Percentiles rank a stretch among this genome's conserved stretches.
Conservation (phyloP, 2,329 filamentous ascomycete genomes). For the Beauveria scarabaeidicola region DNA sequence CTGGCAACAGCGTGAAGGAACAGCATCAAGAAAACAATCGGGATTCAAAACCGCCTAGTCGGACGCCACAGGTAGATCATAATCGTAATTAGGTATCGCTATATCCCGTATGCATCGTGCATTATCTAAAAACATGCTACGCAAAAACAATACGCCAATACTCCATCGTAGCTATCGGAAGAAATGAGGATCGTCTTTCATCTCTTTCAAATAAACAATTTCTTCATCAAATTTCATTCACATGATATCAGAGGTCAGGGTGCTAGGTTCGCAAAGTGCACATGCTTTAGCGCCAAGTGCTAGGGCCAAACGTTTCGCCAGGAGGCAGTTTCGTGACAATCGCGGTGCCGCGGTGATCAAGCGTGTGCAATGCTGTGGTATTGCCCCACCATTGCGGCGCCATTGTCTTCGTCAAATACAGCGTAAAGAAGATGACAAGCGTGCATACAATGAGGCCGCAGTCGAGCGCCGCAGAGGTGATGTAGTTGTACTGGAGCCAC, state of each 20-base stretch:
- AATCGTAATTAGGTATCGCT: conserved; percentile 13
- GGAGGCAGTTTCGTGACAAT: conserved; percentile 32
- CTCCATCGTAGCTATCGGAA: background rate
- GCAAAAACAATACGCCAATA: conserved; percentile 1
- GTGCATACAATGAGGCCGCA: conserved; percentile 58
- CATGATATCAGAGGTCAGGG: background rate
- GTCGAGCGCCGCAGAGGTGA: conserved; percentile 63
- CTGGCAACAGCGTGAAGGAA: no score
- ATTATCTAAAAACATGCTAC: background rate
- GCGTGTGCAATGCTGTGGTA: conserved; percentile 34
- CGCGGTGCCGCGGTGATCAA: conserved; percentile 37
- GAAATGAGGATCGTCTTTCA: background rate
- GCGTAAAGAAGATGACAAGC: conserved; percentile 60
- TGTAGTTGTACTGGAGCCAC: conserved; percentile 75
- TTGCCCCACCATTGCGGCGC: conserved; percentile 59
- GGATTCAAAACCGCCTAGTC: no score
- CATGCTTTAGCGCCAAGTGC: conserved; percentile 32
- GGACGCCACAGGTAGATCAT: background rate
- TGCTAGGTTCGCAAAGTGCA: background rate
- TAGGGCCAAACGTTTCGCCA: conserved; percentile 44
- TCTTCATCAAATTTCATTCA: background rate
- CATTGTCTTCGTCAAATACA: conserved; percentile 49
- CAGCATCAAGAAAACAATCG: background rate
- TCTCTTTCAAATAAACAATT: background rate
- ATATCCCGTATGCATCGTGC: background rate